These are phyloP conservation scores for Plasmodium gaboni DNA, from an alignment of 169 alveolate genomes.

Conservation along the genomic window DNA sequence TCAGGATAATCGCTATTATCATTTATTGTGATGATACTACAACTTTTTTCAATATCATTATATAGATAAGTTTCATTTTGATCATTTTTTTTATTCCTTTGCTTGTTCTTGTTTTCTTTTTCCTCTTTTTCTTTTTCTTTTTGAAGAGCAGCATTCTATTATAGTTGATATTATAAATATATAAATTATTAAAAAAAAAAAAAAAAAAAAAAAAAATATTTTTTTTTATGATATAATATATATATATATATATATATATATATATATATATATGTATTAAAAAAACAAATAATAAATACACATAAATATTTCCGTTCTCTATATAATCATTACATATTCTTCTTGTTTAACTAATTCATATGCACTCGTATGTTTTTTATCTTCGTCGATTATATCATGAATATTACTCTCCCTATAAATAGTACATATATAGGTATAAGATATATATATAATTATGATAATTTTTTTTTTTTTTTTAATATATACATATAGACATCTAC, in stretches of 20 bases:
- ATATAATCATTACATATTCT: constrained; percentile 32
- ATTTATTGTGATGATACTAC: constrained; percentile 73
- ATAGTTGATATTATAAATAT: neutral
- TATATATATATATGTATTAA: neutral
- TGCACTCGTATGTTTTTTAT: constrained; percentile 48
- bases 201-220: too few relatives aligned
- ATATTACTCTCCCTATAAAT: constrained; percentile 65
- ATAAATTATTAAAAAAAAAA: too few relatives aligned
- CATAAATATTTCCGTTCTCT: neutral
- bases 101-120: constrained; percentile 33
- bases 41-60: constrained; percentile 50
- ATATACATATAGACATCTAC: constrained; percentile 1
- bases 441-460: neutral
- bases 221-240: neutral
- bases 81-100: constrained; percentile 32
- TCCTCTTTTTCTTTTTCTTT: constrained; percentile 16
- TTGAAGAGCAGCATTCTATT: constrained; percentile 6
- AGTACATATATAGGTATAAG: neutral
- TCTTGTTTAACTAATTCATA: constrained; percentile 54
- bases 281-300: neutral
- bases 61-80: constrained; percentile 24
- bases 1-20: constrained; percentile 45
- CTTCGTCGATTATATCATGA: constrained; percentile 67
- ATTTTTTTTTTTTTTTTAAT: neutral
- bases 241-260: too few relatives aligned